A percentile compares a stretch with the other conserved stretches of the same genome.
Evolutionary conservation across 768 basidiomycete genomes (phyloP).

Genomic region (Thelephora ganbajun): DNA sequence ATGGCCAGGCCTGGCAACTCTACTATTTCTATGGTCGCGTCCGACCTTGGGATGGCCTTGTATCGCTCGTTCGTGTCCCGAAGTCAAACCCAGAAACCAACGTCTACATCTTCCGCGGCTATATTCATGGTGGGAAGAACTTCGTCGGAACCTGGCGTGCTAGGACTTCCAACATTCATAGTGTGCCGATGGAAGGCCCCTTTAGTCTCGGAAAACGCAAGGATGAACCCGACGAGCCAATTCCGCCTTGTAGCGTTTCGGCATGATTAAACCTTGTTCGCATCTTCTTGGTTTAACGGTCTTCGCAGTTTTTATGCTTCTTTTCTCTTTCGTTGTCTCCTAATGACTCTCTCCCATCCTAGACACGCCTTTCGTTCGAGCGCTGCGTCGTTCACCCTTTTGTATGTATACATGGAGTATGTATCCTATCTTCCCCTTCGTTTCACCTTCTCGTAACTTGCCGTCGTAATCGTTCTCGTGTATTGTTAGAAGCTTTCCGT

Average conservation of each 20-base stretch:
- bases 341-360: no score
- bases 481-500: no score
- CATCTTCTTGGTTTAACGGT: neutral
- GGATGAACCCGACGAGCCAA: neutral
- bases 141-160: constrained; percentile 65
- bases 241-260: neutral
- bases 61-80: constrained; percentile 20
- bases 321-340: no score
- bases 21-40: constrained; percentile 22
- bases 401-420: no score
- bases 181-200: constrained; percentile 46
- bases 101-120: constrained; percentile 47
- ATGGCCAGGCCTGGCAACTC: constrained; percentile 22
- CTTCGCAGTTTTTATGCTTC: no score
- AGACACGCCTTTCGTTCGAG: no score
- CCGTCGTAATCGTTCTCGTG: no score
- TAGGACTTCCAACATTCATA: constrained; percentile 27
- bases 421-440: no score
- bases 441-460: no score
- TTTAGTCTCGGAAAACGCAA: constrained; percentile 20
- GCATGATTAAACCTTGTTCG: neutral
- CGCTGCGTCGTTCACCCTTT: no score
- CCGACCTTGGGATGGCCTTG: constrained; percentile 23
- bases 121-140: constrained; percentile 47
- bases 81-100: constrained; percentile 5